A percentile compares a stretch with the other conserved stretches of the same genome.
These are phyloP conservation scores for Kregervanrija pseudodelftensis DNA, from an alignment of 805 yeast genomes.

Conservation along the genomic window DNA sequence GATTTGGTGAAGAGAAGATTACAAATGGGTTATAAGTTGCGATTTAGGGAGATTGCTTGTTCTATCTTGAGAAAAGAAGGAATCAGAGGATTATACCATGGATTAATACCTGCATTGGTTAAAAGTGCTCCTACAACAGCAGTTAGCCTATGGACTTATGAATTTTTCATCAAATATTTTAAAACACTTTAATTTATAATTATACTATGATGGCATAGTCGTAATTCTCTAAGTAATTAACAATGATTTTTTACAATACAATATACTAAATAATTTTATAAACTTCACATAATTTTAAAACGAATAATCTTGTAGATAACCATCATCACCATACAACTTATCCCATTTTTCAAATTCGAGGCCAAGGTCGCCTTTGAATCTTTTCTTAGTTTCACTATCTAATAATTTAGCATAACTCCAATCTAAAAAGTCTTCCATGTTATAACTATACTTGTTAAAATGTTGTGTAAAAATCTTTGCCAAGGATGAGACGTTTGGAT, in stretches of 20 bases:
- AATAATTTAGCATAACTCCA: conserved; percentile 71
- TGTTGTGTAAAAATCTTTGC: conserved; percentile 88
- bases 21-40: conserved; percentile 41
- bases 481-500: conserved; percentile 89
- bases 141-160: conserved; percentile 28
- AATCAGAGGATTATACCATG: conserved; percentile 61
- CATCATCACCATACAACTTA: conserved; percentile 28
- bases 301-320: conserved; percentile 16
- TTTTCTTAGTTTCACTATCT: conserved; percentile 57
- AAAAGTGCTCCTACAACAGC: conserved; percentile 75
- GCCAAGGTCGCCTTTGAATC: conserved; percentile 65
- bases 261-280: too few relatives aligned
- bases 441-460: conserved; percentile 77
- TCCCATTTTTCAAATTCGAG: conserved; percentile 63
- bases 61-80: conserved; percentile 52
- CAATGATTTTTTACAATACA: background rate
- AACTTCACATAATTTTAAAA: conserved; percentile 4
- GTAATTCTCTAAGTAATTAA: too few relatives aligned
- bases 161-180: conserved; percentile 21
- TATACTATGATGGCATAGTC: too few relatives aligned
- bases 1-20: conserved; percentile 76
- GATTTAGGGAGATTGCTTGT: too few relatives aligned
- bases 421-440: conserved; percentile 90
- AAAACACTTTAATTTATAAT: conserved; percentile 1
- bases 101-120: conserved; percentile 59